Conservation (phyloP, 257 asterid species). For the Solanum virginianum region DNA sequence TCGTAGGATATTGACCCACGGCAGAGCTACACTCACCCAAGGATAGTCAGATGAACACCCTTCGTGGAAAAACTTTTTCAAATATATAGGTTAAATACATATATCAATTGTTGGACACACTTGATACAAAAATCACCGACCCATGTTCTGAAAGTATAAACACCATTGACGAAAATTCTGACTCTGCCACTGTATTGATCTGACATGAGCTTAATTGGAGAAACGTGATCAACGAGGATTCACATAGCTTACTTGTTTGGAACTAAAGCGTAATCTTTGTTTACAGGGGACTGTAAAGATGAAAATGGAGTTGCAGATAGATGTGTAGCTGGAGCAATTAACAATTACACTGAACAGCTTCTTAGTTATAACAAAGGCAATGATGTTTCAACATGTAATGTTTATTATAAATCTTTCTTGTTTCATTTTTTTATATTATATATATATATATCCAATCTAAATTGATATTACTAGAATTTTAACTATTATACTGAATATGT, state of each 20-base stretch:
- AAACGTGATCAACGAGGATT: neutral
- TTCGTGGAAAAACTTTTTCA: no score
- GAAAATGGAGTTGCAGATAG: constrained; percentile 50
- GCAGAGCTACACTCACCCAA: no score
- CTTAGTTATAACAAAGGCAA: constrained; percentile 19
- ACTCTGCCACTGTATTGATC: no score
- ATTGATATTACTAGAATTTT: neutral
- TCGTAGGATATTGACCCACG: no score
- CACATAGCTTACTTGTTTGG: neutral
- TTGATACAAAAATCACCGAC: no score
- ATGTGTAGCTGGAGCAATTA: constrained; percentile 89
- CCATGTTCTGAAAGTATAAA: no score
- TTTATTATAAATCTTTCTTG: neutral
- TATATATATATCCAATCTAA: neutral
- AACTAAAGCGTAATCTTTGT: neutral
- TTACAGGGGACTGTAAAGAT: constrained; percentile 82
- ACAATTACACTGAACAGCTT: constrained; percentile 81
- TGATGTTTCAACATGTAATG: constrained; percentile 36
- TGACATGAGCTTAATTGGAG: no score
- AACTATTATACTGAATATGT: neutral
- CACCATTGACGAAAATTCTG: no score
- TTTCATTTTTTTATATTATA: neutral
- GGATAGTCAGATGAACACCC: no score
- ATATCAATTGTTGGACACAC: no score
- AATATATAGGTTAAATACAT: no score